A percentile compares a stretch with the other conserved stretches of the same genome.
Evolutionary conservation across 2,329 filamentous ascomycete genomes (phyloP).

Genomic region (Paracamarosporium sp.): DNA sequence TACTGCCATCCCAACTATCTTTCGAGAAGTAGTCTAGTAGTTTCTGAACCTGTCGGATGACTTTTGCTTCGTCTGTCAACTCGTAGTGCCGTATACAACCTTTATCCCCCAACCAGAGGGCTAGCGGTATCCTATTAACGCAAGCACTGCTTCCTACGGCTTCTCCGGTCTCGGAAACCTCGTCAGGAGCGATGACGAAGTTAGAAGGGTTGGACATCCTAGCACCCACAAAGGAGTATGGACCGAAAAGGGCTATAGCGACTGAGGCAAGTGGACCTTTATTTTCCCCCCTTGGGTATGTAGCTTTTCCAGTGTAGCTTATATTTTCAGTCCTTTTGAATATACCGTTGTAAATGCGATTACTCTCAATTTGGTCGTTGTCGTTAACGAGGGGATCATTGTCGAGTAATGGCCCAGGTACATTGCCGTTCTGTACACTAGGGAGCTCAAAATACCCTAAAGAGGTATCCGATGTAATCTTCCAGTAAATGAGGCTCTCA

Average conservation of each 20-base stretch:
- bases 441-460: slow-evolving; percentile 22
- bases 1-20: neutral
- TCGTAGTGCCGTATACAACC: neutral
- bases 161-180: neutral
- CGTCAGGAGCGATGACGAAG: neutral
- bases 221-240: slow-evolving; percentile 11
- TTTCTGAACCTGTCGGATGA: neutral
- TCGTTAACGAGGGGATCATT: slow-evolving; percentile 12
- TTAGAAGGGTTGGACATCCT: slow-evolving; percentile 3
- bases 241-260: slow-evolving; percentile 16
- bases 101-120: neutral
- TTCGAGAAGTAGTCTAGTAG: neutral
- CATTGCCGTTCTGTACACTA: slow-evolving; percentile 9
- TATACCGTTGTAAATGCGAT: neutral
- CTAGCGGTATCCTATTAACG: neutral
- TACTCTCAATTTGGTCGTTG: neutral
- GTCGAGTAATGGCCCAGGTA: slow-evolving; percentile 10
- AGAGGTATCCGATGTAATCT: slow-evolving; percentile 2
- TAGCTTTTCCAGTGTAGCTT: slow-evolving; percentile 6
- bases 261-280: slow-evolving; percentile 12
- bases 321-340: neutral
- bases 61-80: neutral
- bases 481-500: neutral
- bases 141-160: neutral
- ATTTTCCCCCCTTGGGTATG: neutral